phyloP scores from a whole-genome alignment of 768 basidiomycete genomes.

The Panaeolus cyanescens region DNA sequence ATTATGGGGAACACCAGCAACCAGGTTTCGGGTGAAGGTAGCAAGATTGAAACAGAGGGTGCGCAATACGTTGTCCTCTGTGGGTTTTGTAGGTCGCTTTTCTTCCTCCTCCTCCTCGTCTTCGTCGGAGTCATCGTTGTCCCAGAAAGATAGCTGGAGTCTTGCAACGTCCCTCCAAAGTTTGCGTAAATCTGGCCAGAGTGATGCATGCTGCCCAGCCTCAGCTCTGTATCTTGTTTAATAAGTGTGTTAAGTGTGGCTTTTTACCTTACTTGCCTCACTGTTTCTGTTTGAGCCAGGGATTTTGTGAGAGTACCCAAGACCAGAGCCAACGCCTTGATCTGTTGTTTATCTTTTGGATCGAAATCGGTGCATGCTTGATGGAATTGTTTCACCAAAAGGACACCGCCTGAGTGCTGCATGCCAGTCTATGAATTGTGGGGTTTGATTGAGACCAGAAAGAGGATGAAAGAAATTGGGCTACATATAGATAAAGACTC shows the following conservation, averaged over 20 bases:
- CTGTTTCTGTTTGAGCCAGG: conserved; percentile 47
- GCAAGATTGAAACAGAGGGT: conserved; percentile 54
- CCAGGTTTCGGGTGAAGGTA: conserved; percentile 82
- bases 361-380: conserved; percentile 45
- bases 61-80: conserved; percentile 25
- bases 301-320: conserved; percentile 42
- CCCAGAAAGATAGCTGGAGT: conserved; percentile 53
- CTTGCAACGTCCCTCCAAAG: conserved; percentile 58
- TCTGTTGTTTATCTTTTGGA: conserved; percentile 33
- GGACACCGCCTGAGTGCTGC: conserved; percentile 18
- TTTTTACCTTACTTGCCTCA: conserved; percentile 31
- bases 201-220: conserved; percentile 40
- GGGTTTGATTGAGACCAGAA: neutral
- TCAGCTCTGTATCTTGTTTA: conserved; percentile 22
- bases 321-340: conserved; percentile 31
- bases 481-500: neutral
- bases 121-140: conserved; percentile 46
- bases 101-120: conserved; percentile 24
- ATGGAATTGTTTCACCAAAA: conserved; percentile 36
- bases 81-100: neutral
- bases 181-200: conserved; percentile 58
- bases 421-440: conserved; percentile 15
- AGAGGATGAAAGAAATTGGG: neutral
- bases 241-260: neutral
- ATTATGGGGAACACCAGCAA: conserved; percentile 73